phyloP scores from a whole-genome alignment of 108 stramenopile genomes.

The Skeletonema marinoi region DNA sequence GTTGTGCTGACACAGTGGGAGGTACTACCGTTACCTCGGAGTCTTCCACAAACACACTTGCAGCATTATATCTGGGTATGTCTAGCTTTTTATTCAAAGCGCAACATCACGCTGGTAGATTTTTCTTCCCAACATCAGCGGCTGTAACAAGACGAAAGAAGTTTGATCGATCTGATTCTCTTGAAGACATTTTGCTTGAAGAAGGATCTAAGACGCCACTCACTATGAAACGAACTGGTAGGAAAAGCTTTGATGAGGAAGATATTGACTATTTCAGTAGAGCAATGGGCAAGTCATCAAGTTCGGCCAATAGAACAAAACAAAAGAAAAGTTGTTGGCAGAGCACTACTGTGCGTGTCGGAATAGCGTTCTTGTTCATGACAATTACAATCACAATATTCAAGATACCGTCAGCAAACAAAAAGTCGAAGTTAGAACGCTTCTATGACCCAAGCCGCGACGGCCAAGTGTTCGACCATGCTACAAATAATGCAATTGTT shows the following conservation, averaged over 20 bases:
- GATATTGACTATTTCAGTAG: constrained; percentile 46
- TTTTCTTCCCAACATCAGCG: constrained; percentile 31
- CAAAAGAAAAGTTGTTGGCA: neutral
- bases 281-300: constrained; percentile 8
- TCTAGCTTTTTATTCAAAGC: constrained; percentile 19
- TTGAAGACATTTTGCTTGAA: constrained; percentile 38
- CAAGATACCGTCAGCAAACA: neutral
- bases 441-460: neutral
- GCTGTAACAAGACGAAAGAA: constrained; percentile 32
- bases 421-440: neutral
- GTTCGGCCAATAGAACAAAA: neutral
- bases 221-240: neutral
- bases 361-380: constrained; percentile 4
- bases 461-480: constrained; percentile 4
- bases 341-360: neutral
- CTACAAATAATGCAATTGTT: constrained; percentile 11
- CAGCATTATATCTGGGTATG: constrained; percentile 4
- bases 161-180: constrained; percentile 36
- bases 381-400: constrained; percentile 15
- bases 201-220: constrained; percentile 23
- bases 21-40: constrained; percentile 5
- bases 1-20: constrained; percentile 21
- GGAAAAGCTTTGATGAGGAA: constrained; percentile 16
- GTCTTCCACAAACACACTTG: constrained; percentile 13
- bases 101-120: constrained; percentile 28